Conservation (phyloP, 106 monocot species). For the Dactylorhiza incarnata region DNA sequence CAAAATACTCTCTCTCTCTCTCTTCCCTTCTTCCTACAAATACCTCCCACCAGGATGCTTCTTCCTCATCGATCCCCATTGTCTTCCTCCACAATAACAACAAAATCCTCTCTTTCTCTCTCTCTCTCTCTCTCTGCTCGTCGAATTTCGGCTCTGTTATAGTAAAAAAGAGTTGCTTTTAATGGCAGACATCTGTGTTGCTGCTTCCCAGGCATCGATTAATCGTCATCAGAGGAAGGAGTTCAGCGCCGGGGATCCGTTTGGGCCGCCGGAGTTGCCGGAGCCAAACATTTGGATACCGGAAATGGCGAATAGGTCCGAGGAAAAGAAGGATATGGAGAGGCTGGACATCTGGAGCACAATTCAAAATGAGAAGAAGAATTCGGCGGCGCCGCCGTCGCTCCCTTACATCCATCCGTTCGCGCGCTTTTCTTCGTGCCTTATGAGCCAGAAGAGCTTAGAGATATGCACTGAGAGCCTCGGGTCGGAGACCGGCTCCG, state of each 20-base stretch:
- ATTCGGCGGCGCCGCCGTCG: background rate
- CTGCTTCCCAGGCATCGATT: background rate
- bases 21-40: conserved; percentile 19
- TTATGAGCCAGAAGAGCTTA: conserved; percentile 82
- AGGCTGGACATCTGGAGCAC: conserved; percentile 54
- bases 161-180: background rate
- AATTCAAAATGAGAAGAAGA: conserved; percentile 38
- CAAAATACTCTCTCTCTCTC: conserved; percentile 3
- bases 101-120: background rate
- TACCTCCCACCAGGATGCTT: conserved; percentile 13
- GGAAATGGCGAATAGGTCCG: background rate
- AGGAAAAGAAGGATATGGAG: conserved; percentile 2
- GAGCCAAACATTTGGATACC: conserved; percentile 1
- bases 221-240: background rate
- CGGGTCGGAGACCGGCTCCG: conserved; percentile 87
- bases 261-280: background rate
- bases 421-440: conserved; percentile 26
- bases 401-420: conserved; percentile 67
- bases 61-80: background rate
- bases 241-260: background rate
- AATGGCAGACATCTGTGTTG: background rate
- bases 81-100: background rate
- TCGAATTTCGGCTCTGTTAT: background rate
- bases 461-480: conserved; percentile 93
- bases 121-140: background rate